phyloP scores from a whole-genome alignment of 306 rosid species.

The Notholithocarpus densiflorus region DNA sequence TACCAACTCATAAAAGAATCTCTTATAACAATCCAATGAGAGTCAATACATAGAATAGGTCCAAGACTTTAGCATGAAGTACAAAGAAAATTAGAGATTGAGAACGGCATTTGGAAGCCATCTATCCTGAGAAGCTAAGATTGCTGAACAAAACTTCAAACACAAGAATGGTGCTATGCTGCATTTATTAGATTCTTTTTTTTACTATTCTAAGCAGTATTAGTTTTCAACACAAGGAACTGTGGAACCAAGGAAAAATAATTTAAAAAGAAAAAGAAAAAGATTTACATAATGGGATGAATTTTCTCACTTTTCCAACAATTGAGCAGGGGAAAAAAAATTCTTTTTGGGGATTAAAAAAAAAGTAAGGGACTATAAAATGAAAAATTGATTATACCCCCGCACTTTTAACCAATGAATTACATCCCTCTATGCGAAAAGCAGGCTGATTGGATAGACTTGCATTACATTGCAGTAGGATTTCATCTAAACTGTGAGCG shows the following conservation, averaged over 20 bases:
- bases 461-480: conserved; percentile 16
- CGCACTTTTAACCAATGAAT: conserved; percentile 31
- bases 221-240: conserved; percentile 37
- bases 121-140: background rate
- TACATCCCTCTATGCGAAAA: conserved; percentile 17
- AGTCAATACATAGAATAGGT: too few relatives aligned
- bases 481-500: conserved; percentile 19
- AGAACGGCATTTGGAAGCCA: background rate
- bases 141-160: conserved; percentile 2
- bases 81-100: background rate
- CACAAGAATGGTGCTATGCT: conserved; percentile 1
- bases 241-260: background rate
- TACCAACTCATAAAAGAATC: background rate
- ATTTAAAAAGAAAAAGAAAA: conserved; percentile 19
- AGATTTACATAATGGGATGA: conserved; percentile 41
- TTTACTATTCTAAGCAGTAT: conserved; percentile 15
- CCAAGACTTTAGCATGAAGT: background rate
- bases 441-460: conserved; percentile 13
- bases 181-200: conserved; percentile 11
- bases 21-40: too few relatives aligned
- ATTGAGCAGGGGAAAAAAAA: conserved; percentile 27
- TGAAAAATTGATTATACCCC: conserved; percentile 22
- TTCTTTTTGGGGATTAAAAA: background rate
- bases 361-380: conserved; percentile 27
- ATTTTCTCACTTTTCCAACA: conserved; percentile 37